Evolutionary conservation across 257 asterid genomes (phyloP).

Genomic region (Gentiana straminea): DNA sequence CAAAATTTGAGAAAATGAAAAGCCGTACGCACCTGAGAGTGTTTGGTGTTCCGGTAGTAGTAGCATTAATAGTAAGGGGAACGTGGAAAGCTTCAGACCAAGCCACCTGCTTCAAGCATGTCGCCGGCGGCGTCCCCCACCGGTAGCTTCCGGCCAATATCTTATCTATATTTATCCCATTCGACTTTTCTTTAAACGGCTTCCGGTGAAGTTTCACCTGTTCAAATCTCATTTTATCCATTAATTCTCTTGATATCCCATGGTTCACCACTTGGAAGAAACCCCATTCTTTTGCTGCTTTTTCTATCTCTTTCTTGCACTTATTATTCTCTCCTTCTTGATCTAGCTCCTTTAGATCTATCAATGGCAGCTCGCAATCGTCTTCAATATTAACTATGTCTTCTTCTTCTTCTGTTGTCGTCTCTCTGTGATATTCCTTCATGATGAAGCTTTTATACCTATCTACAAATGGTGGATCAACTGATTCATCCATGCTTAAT

Average conservation of each 20-base stretch:
- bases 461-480: constrained; percentile 70
- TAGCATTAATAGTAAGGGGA: constrained; percentile 32
- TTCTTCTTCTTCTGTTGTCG: constrained; percentile 4
- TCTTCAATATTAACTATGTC: constrained; percentile 15
- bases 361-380: constrained; percentile 55
- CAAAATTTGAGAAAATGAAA: too few relatives aligned
- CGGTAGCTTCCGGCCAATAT: constrained; percentile 61
- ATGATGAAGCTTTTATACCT: constrained; percentile 37
- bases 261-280: constrained; percentile 81
- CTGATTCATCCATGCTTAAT: constrained; percentile 38
- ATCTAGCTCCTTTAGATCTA: constrained; percentile 41
- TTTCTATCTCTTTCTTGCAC: constrained; percentile 47
- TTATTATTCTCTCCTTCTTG: constrained; percentile 24
- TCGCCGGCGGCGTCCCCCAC: constrained; percentile 81
- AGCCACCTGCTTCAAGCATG: constrained; percentile 43
- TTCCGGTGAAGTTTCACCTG: constrained; percentile 48
- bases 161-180: constrained; percentile 27
- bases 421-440: neutral
- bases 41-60: constrained; percentile 17
- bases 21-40: constrained; percentile 41
- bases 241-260: constrained; percentile 39
- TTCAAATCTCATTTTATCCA: constrained; percentile 49
- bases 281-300: constrained; percentile 85
- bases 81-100: constrained; percentile 96
- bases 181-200: constrained; percentile 45